Conservation (phyloP, 1,284 basidiomycete genomes). For the Earliella scabrosa region DNA sequence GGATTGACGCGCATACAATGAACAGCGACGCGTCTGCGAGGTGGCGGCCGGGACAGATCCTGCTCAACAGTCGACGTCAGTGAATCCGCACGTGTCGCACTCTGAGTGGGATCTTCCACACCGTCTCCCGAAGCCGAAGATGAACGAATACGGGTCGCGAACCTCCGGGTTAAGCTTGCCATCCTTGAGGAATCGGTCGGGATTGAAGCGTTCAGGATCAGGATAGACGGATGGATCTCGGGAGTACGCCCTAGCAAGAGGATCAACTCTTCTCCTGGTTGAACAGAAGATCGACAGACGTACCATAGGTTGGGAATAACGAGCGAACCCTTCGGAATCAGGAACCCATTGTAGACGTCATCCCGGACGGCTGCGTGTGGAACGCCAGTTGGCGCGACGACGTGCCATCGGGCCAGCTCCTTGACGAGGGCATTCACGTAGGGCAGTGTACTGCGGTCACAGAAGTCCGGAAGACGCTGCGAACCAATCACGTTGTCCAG, state of each 20-base stretch:
- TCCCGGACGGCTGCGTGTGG: slow-evolving; percentile 5
- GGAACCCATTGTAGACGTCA: slow-evolving; percentile 11
- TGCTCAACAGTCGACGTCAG: not conserved
- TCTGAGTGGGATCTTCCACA: too few relatives aligned
- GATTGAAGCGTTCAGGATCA: slow-evolving; percentile 24
- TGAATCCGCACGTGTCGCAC: too few relatives aligned
- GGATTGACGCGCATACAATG: slow-evolving; percentile 4
- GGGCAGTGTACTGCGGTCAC: slow-evolving; percentile 31
- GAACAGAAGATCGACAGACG: too few relatives aligned
- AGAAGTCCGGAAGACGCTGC: slow-evolving; percentile 33
- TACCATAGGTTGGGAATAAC: slow-evolving; percentile 12
- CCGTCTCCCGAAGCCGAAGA: slow-evolving; percentile 18
- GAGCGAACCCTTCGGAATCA: slow-evolving; percentile 8
- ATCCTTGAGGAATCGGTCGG: slow-evolving; percentile 25
- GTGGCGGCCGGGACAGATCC: slow-evolving; percentile 24
- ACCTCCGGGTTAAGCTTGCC: not conserved
- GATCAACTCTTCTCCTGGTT: too few relatives aligned
- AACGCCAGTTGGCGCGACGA: slow-evolving; percentile 16
- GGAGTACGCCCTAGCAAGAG: slow-evolving; percentile 16
- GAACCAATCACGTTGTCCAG: slow-evolving; percentile 34
- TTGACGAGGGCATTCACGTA: slow-evolving; percentile 36
- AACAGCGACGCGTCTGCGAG: slow-evolving; percentile 13
- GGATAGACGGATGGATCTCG: slow-evolving; percentile 19
- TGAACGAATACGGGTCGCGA: slow-evolving; percentile 3
- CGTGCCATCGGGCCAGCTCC: slow-evolving; percentile 38